Conservation (phyloP, 129 eudicot species). For the Saussurea involucrata region DNA sequence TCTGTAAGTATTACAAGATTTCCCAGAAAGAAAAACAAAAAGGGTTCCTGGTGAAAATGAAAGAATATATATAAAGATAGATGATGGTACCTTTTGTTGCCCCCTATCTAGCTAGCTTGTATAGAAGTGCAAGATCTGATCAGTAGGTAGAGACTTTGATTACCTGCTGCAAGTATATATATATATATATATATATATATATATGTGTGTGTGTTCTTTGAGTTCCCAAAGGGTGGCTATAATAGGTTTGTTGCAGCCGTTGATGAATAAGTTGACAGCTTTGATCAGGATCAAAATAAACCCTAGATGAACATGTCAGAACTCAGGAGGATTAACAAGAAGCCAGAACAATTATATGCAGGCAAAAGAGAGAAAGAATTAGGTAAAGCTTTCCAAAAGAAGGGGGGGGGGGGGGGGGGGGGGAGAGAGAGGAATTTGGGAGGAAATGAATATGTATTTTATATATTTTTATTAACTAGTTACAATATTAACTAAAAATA, state of each 20-base stretch:
- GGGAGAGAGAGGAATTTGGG: constrained; percentile 15
- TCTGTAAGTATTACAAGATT: background rate
- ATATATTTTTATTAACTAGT: background rate
- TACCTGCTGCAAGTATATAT: constrained; percentile 5
- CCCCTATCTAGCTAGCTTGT: constrained; percentile 19
- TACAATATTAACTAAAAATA: background rate
- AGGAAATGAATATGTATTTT: constrained; percentile 10
- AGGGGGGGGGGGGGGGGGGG: constrained; percentile 8
- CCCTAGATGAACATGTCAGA: constrained; percentile 37
- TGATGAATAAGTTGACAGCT: constrained; percentile 1
- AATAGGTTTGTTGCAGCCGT: constrained; percentile 12
- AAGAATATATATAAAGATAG: constrained; percentile 6
- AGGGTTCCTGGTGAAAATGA: constrained; percentile 2
- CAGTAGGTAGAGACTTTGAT: constrained; percentile 13
- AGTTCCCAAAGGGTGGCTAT: background rate
- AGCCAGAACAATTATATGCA: constrained; percentile 33
- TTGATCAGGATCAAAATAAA: constrained; percentile 20
- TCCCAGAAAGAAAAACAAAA: constrained; percentile 12
- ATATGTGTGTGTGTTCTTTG: constrained; percentile 4
- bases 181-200: background rate
- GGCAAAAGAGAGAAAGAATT: constrained; percentile 5
- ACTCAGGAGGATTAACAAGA: constrained; percentile 16
- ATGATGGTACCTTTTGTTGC: constrained; percentile 23
- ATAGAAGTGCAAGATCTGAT: constrained; percentile 19
- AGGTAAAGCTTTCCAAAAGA: constrained; percentile 9